Evolutionary conservation across 2,329 filamentous ascomycete species (phyloP).

Genomic region (Fonsecaea nubica): DNA sequence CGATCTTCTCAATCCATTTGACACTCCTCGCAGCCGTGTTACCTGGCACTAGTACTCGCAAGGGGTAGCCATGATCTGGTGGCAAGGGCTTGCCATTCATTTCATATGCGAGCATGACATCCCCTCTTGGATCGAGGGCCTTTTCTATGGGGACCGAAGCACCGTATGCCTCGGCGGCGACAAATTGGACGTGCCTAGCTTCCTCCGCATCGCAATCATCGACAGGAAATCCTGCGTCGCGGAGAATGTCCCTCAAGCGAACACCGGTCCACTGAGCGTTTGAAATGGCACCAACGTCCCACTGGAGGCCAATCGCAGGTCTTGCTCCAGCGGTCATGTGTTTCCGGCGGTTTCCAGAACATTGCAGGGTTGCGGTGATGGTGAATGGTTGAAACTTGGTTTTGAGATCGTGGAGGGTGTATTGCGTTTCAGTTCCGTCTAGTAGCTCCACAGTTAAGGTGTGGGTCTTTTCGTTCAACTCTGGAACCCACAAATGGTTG

Average conservation of each 20-base stretch:
- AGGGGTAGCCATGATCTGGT: slow-evolving; percentile 70
- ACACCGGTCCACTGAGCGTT: slow-evolving; percentile 67
- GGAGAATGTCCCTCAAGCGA: slow-evolving; percentile 61
- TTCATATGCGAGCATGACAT: slow-evolving; percentile 67
- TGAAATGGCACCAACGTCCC: slow-evolving; percentile 66
- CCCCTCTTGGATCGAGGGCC: slow-evolving; percentile 64
- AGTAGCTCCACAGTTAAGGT: slow-evolving; percentile 62
- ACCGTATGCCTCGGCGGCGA: slow-evolving; percentile 66
- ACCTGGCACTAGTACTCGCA: slow-evolving; percentile 68
- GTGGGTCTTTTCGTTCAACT: slow-evolving; percentile 52
- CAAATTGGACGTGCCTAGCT: slow-evolving; percentile 63
- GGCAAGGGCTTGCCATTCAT: slow-evolving; percentile 72
- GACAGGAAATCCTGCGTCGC: slow-evolving; percentile 60
- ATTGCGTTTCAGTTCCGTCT: slow-evolving; percentile 60
- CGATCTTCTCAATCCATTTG: slow-evolving; percentile 72
- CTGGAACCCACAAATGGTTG: slow-evolving; percentile 70
- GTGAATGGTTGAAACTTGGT: slow-evolving; percentile 56
- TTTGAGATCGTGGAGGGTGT: slow-evolving; percentile 63
- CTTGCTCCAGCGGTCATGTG: slow-evolving; percentile 63
- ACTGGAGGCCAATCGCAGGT: slow-evolving; percentile 64
- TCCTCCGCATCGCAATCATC: slow-evolving; percentile 45
- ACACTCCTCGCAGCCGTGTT: slow-evolving; percentile 69
- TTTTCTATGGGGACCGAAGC: slow-evolving; percentile 65
- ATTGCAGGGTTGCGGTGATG: slow-evolving; percentile 65
- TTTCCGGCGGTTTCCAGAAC: slow-evolving; percentile 65